Evolutionary conservation across 768 basidiomycete species (phyloP).

Genomic region (Lactifluus piperatus): DNA sequence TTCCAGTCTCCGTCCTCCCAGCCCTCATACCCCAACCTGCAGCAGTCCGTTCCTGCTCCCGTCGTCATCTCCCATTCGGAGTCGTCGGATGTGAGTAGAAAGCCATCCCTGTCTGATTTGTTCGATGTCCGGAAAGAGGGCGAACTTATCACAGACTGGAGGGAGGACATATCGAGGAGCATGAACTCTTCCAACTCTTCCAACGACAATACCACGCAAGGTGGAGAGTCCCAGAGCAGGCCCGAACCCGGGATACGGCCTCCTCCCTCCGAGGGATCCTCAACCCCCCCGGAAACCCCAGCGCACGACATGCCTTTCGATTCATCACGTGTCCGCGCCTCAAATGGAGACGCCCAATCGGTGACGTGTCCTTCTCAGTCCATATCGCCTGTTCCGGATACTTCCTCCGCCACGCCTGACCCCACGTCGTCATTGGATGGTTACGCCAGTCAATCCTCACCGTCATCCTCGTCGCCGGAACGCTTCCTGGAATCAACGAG

Average conservation of each 20-base stretch:
- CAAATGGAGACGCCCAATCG: conserved; percentile 18
- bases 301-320: conserved; percentile 1
- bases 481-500: conserved; percentile 40
- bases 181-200: conserved; percentile 45
- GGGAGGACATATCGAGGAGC: conserved; percentile 54
- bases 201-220: conserved; percentile 30
- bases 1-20: conserved; percentile 43
- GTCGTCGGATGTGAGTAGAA: conserved; percentile 41
- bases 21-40: conserved; percentile 10
- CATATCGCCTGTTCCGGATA: conserved; percentile 37
- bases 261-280: conserved; percentile 4
- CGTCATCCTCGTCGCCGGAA: conserved; percentile 63
- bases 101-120: conserved; percentile 61
- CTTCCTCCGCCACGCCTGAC: conserved; percentile 62
- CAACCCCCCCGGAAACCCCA: conserved; percentile 10
- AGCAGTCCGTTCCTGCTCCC: conserved; percentile 25
- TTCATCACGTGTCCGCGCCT: conserved; percentile 1
- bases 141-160: conserved; percentile 54
- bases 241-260: conserved; percentile 18
- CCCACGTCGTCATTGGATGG: conserved; percentile 70
- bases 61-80: conserved; percentile 27
- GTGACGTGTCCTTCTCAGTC: conserved; percentile 30
- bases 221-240: conserved; percentile 24
- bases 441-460: conserved; percentile 59
- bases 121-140: conserved; percentile 47